Percentiles rank a stretch among this genome's conserved stretches.
phyloP scores from a whole-genome alignment of 768 basidiomycete species.

The Collybia sordida region DNA sequence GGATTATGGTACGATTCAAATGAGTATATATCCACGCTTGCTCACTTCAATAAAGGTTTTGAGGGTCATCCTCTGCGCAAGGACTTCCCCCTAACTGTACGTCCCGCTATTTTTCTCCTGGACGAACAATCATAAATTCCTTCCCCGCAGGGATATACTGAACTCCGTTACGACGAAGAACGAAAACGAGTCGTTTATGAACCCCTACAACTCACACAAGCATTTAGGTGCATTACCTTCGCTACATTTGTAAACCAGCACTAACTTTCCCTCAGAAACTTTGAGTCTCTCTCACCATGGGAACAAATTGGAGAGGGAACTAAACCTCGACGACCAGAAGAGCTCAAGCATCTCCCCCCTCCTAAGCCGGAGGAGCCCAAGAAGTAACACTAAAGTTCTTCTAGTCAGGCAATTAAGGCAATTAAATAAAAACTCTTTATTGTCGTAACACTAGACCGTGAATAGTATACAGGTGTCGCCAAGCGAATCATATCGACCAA shows the following conservation, averaged over 20 bases:
- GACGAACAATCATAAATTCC: too few relatives aligned
- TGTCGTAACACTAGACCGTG: constrained; percentile 6
- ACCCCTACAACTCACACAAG: constrained; percentile 95
- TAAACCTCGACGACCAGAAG: constrained; percentile 55
- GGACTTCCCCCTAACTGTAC: constrained; percentile 95
- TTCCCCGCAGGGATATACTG: constrained; percentile 84
- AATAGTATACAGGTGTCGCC: constrained; percentile 1
- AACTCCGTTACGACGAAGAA: constrained; percentile 97
- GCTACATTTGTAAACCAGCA: background rate
- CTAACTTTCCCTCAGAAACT: constrained; percentile 61
- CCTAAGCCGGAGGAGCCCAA: constrained; percentile 79
- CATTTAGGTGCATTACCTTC: constrained; percentile 72
- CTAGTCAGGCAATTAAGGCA: background rate
- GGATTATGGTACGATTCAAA: constrained; percentile 72
- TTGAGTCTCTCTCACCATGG: constrained; percentile 92
- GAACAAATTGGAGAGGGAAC: constrained; percentile 82
- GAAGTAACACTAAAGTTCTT: constrained; percentile 43
- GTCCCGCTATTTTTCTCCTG: constrained; percentile 18
- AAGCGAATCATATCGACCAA: constrained; percentile 2
- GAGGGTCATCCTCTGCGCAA: constrained; percentile 98
- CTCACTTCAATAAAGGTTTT: constrained; percentile 56
- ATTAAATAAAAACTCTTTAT: constrained; percentile 10
- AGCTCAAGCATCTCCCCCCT: constrained; percentile 74
- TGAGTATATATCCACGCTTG: constrained; percentile 6
- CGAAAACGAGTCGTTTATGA: constrained; percentile 97